Evolutionary conservation across 768 basidiomycete species (phyloP).

Genomic region (Boletus vermiculosoides): DNA sequence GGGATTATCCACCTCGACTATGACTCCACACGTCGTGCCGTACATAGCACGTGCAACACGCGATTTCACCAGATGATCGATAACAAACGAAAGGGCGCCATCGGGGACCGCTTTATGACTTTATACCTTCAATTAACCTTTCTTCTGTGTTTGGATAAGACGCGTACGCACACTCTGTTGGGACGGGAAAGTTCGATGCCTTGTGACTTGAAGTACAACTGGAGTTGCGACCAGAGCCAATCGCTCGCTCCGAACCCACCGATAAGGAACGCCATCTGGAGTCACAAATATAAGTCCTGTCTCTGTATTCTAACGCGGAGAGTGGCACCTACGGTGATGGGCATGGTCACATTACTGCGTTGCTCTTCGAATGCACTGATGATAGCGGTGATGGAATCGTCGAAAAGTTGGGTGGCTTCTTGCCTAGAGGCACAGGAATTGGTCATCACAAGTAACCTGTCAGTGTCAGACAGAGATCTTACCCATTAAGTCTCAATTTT

Average conservation of each 20-base stretch:
- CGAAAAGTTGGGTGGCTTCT: constrained; percentile 41
- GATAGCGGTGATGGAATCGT: constrained; percentile 37
- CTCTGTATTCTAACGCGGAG: background rate
- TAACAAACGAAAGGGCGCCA: constrained; percentile 38
- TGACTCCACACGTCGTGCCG: constrained; percentile 48
- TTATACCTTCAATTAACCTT: background rate
- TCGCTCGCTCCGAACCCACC: constrained; percentile 52
- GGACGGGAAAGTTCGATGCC: constrained; percentile 46
- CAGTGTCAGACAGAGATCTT: background rate
- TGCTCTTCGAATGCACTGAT: constrained; percentile 33
- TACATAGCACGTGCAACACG: constrained; percentile 47
- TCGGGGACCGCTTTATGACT: constrained; percentile 49
- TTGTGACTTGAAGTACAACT: constrained; percentile 32
- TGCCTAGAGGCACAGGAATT: constrained; percentile 18
- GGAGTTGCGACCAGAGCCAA: constrained; percentile 42
- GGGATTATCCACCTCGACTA: background rate
- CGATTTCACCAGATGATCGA: constrained; percentile 45
- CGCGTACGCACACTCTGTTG: constrained; percentile 44
- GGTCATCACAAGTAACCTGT: background rate
- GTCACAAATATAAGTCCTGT: background rate
- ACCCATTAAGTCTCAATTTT: constrained; percentile 38
- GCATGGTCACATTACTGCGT: constrained; percentile 14
- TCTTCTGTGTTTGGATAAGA: background rate
- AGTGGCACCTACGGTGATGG: constrained; percentile 30
- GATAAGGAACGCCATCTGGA: constrained; percentile 40